phyloP scores from a whole-genome alignment of 2,329 filamentous ascomycete species.

The Beauveria sp. region DNA sequence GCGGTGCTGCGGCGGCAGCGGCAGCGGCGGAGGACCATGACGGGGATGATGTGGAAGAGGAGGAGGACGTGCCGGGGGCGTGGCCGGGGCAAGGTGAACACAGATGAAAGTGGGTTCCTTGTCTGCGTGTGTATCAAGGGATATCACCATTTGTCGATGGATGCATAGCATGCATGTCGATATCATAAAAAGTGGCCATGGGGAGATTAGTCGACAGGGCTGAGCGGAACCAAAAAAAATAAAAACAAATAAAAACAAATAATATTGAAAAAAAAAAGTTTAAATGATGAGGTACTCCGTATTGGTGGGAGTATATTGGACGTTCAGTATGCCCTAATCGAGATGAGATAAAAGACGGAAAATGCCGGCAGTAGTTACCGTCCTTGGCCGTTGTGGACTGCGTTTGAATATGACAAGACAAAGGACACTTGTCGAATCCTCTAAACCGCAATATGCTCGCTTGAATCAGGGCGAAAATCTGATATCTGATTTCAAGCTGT shows the following conservation, averaged over 20 bases:
- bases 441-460: too few species aligned
- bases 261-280: not conserved
- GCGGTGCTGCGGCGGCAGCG: constrained; percentile 8
- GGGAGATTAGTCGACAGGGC: not conserved
- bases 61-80: constrained; percentile 22
- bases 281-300: not conserved
- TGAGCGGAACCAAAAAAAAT: not conserved
- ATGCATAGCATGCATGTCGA: too few species aligned
- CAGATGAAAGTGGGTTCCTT: not conserved
- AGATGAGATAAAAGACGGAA: not conserved
- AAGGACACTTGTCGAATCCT: too few species aligned
- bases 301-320: not conserved
- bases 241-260: not conserved
- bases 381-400: too few species aligned
- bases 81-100: constrained; percentile 22
- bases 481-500: not conserved
- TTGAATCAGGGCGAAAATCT: too few species aligned
- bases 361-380: too few species aligned
- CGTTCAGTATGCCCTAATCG: not conserved
- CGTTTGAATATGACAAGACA: too few species aligned
- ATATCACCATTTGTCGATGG: too few species aligned
- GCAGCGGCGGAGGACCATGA: not conserved
- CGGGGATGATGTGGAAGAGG: constrained; percentile 11
- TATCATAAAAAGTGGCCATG: not conserved
- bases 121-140: too few species aligned